Evolutionary conservation across 2,329 filamentous ascomycete species (phyloP).

Genomic region (Xylaria arbuscula): DNA sequence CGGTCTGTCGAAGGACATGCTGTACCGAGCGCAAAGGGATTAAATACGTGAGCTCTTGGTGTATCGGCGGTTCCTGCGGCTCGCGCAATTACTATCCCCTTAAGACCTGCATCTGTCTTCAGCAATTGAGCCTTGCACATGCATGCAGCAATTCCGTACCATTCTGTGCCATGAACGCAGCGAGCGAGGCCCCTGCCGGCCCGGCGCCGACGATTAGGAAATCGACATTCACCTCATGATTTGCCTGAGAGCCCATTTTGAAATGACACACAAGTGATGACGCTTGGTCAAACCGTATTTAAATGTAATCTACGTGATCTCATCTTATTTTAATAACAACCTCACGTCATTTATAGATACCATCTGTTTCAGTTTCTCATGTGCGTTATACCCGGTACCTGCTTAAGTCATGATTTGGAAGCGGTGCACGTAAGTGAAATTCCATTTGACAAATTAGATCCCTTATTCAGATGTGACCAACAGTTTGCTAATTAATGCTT

Average conservation of each 20-base stretch:
- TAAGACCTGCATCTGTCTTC: constrained; percentile 52
- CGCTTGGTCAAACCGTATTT: neutral
- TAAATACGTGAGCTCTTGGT: constrained; percentile 70
- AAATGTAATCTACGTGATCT: neutral
- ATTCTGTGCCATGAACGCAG: constrained; percentile 41
- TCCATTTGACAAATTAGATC: constrained; percentile 23
- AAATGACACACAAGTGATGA: neutral
- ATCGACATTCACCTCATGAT: constrained; percentile 29
- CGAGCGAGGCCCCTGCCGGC: constrained; percentile 41
- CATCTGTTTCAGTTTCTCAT: neutral
- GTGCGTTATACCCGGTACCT: neutral
- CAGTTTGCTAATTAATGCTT: constrained; percentile 5
- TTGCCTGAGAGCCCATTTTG: constrained; percentile 26
- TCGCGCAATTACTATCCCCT: constrained; percentile 64
- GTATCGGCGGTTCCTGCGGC: constrained; percentile 64
- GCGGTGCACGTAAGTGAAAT: neutral
- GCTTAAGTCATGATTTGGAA: constrained; percentile 37
- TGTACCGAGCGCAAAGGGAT: constrained; percentile 63
- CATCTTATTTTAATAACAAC: neutral
- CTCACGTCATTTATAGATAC: constrained; percentile 14
- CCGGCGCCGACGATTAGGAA: constrained; percentile 59
- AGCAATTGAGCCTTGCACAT: constrained; percentile 5
- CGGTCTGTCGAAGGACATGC: neutral
- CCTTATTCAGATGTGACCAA: constrained; percentile 31
- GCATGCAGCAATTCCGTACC: constrained; percentile 28